Evolutionary conservation across 1,284 basidiomycete genomes (phyloP).

Genomic region (Cryptococcus sp.): DNA sequence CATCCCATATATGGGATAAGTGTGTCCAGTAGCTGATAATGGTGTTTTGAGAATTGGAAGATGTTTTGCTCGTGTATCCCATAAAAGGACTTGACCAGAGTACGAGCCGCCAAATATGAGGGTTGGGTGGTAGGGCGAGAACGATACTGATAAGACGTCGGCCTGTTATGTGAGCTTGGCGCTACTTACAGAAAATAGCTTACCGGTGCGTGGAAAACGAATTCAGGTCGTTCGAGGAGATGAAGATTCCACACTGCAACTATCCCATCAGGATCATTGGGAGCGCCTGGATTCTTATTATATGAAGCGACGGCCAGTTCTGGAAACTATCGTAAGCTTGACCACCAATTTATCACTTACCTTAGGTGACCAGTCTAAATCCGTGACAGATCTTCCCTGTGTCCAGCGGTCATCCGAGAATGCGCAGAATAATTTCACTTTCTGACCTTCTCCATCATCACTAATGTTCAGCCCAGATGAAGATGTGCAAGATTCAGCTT

Average conservation of each 20-base stretch:
- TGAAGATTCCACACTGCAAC: slow-evolving; percentile 98
- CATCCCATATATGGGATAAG: slow-evolving; percentile 97
- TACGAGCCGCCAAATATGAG: slow-evolving; percentile 96
- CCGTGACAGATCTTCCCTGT: slow-evolving; percentile 88
- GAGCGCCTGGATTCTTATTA: slow-evolving; percentile 85
- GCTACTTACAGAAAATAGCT: slow-evolving; percentile 4
- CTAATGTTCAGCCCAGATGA: slow-evolving; percentile 48
- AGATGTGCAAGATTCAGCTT: slow-evolving; percentile 33
- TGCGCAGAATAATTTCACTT: slow-evolving; percentile 79
- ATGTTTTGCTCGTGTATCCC: slow-evolving; percentile 97
- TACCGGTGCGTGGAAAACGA: slow-evolving; percentile 94
- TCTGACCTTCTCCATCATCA: slow-evolving; percentile 80
- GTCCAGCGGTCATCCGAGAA: slow-evolving; percentile 85
- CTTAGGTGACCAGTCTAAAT: slow-evolving; percentile 95
- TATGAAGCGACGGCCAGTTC: slow-evolving; percentile 93
- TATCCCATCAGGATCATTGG: slow-evolving; percentile 93
- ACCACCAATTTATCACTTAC: slow-evolving; percentile 49
- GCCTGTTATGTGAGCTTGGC: slow-evolving; percentile 56
- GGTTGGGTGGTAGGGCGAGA: slow-evolving; percentile 97
- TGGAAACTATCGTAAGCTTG: slow-evolving; percentile 64
- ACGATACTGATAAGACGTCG: slow-evolving; percentile 91
- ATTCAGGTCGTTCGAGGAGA: slow-evolving; percentile 89
- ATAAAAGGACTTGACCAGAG: slow-evolving; percentile 94
- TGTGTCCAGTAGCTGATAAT: slow-evolving; percentile 88
- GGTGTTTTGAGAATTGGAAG: slow-evolving; percentile 95